phyloP scores from a whole-genome alignment of 257 asterid species.

The Ophiorrhiza pumila region DNA sequence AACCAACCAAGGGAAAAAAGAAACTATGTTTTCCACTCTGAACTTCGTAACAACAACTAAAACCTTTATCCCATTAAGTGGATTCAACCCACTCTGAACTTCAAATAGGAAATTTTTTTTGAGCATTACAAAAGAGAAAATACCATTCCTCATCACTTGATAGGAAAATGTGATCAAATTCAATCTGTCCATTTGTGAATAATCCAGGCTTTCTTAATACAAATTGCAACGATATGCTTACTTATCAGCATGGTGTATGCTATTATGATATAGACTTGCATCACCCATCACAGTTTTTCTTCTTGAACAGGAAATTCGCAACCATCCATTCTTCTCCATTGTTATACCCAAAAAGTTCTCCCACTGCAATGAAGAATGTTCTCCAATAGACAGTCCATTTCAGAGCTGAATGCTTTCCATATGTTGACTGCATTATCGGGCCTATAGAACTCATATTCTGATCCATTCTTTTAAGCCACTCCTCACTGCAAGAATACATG shows the following conservation, averaged over 20 bases:
- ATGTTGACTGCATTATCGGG: constrained; percentile 87
- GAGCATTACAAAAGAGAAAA: not conserved
- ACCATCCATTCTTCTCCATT: constrained; percentile 98
- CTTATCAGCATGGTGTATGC: not conserved
- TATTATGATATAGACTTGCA: not conserved
- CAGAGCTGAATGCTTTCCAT: constrained; percentile 76
- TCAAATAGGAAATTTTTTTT: not conserved
- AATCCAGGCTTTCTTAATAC: not conserved
- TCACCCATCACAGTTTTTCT: constrained; percentile 27
- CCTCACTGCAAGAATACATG: constrained; percentile 61
- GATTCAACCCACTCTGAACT: too few relatives aligned
- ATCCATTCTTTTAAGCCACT: constrained; percentile 92
- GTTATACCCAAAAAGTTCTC: constrained; percentile 68
- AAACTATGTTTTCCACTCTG: too few relatives aligned
- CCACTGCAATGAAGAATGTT: constrained; percentile 86
- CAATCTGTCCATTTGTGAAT: not conserved
- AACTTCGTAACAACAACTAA: too few relatives aligned
- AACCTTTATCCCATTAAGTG: too few relatives aligned
- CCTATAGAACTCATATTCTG: constrained; percentile 38
- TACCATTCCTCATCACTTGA: not conserved
- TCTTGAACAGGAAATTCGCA: constrained; percentile 73
- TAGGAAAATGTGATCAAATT: not conserved
- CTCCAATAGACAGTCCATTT: constrained; percentile 96
- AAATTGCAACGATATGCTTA: not conserved
- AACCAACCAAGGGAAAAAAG: not conserved